Conservation (phyloP, 306 rosid genomes). For the Phaseolus lunatus region DNA sequence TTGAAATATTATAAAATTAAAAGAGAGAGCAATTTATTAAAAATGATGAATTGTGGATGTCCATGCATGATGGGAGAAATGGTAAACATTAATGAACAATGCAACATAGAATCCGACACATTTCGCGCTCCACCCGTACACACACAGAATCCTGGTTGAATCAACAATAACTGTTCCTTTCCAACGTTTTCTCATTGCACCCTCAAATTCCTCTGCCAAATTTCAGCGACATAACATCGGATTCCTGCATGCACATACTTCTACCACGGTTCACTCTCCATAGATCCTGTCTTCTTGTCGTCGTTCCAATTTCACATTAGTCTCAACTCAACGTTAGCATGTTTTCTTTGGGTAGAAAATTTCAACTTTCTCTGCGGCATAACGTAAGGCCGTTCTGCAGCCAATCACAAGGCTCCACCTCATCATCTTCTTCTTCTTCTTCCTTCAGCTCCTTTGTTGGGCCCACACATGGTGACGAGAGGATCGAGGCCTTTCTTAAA, state of each 20-base stretch:
- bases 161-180: conserved; percentile 16
- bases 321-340: conserved; percentile 40
- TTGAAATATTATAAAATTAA: too few relatives aligned
- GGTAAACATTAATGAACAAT: conserved; percentile 37
- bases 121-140: conserved; percentile 49
- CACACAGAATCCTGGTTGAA: not conserved
- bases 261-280: not conserved
- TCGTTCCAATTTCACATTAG: not conserved
- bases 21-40: too few relatives aligned
- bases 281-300: not conserved
- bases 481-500: conserved; percentile 42
- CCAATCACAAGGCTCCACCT: conserved; percentile 51
- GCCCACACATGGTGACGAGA: conserved; percentile 14
- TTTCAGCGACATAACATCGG: not conserved
- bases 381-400: conserved; percentile 35
- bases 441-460: conserved; percentile 30
- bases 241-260: not conserved
- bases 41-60: too few relatives aligned
- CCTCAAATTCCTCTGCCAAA: conserved; percentile 38
- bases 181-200: conserved; percentile 13
- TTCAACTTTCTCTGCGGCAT: conserved; percentile 40
- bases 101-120: conserved; percentile 45
- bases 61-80: not conserved
- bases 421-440: conserved; percentile 44
- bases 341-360: conserved; percentile 64